Conservation (phyloP, 2,329 filamentous ascomycete species). For the Talaromyces sp. region DNA sequence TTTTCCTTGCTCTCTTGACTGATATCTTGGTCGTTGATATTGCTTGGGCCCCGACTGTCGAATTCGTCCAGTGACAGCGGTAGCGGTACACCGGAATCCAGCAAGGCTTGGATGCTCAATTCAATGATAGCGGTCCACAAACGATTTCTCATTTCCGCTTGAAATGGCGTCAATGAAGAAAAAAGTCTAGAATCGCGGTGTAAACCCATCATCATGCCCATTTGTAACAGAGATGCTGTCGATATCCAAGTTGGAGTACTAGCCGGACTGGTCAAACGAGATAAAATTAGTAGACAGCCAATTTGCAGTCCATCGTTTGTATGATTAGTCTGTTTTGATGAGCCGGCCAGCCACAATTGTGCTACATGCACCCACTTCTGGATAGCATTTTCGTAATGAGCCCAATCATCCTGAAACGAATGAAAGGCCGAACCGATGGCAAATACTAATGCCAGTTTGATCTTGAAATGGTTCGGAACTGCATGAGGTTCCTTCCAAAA, state of each 20-base stretch:
- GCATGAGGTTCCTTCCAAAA: slow-evolving; percentile 31
- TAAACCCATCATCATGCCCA: slow-evolving; percentile 53
- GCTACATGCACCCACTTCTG: slow-evolving; percentile 32
- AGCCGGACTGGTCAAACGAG: slow-evolving; percentile 28
- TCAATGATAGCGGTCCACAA: slow-evolving; percentile 58
- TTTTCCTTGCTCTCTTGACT: neutral
- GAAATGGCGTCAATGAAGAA: slow-evolving; percentile 36
- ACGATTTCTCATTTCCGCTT: slow-evolving; percentile 49
- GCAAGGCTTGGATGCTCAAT: slow-evolving; percentile 54
- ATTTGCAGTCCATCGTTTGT: slow-evolving; percentile 34
- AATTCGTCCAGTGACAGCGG: slow-evolving; percentile 43
- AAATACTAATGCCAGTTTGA: slow-evolving; percentile 33
- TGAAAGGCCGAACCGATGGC: slow-evolving; percentile 30
- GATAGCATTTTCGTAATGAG: slow-evolving; percentile 16
- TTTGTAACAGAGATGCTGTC: slow-evolving; percentile 49
- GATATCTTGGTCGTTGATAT: slow-evolving; percentile 51
- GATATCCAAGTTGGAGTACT: slow-evolving; percentile 39
- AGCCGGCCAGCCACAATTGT: slow-evolving; percentile 37
- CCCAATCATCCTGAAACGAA: neutral
- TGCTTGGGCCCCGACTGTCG: slow-evolving; percentile 49
- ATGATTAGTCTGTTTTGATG: slow-evolving; percentile 29
- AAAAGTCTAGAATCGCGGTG: slow-evolving; percentile 42
- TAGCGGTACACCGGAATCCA: slow-evolving; percentile 55
- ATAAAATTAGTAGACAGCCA: slow-evolving; percentile 32
- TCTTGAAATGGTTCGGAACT: slow-evolving; percentile 21